phyloP scores from a whole-genome alignment of 106 monocot species.

The Acanthochlamys bracteata region DNA sequence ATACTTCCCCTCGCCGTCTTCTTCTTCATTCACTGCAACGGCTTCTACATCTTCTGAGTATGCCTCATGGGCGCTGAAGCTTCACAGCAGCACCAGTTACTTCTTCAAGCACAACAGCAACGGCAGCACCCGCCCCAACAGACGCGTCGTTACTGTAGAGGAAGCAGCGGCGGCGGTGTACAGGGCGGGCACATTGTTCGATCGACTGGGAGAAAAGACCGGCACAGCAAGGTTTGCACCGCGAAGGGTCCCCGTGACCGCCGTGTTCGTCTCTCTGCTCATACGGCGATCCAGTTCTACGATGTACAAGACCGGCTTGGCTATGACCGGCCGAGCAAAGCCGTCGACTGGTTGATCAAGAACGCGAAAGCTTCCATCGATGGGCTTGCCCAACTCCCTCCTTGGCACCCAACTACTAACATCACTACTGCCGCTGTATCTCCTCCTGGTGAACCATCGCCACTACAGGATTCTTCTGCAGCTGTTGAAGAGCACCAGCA shows the following conservation, averaged over 20 bases:
- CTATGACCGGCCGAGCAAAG: slow-evolving; percentile 93
- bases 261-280: slow-evolving; percentile 79
- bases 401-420: slow-evolving; percentile 41
- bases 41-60: slow-evolving; percentile 23
- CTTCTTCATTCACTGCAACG: not conserved
- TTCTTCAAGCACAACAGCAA: slow-evolving; percentile 1
- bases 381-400: slow-evolving; percentile 64
- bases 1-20: slow-evolving; percentile 12
- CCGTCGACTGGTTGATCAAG: slow-evolving; percentile 92
- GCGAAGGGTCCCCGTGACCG: slow-evolving; percentile 87
- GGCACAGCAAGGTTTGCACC: slow-evolving; percentile 96
- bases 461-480: not conserved
- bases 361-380: slow-evolving; percentile 82
- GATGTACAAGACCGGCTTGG: slow-evolving; percentile 94
- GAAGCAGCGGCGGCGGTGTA: slow-evolving; percentile 18
- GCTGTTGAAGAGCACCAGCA: not conserved
- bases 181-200: slow-evolving; percentile 91
- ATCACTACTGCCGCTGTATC: not conserved
- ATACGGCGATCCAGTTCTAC: slow-evolving; percentile 97
- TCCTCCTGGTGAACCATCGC: not conserved
- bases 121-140: slow-evolving; percentile 3
- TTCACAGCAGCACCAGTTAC: no score
- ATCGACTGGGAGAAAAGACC: slow-evolving; percentile 84
- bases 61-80: slow-evolving; percentile 16
- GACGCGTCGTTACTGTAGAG: slow-evolving; percentile 5